Conservation (phyloP, 2,329 filamentous ascomycete species). For the Beauveria sp. region DNA sequence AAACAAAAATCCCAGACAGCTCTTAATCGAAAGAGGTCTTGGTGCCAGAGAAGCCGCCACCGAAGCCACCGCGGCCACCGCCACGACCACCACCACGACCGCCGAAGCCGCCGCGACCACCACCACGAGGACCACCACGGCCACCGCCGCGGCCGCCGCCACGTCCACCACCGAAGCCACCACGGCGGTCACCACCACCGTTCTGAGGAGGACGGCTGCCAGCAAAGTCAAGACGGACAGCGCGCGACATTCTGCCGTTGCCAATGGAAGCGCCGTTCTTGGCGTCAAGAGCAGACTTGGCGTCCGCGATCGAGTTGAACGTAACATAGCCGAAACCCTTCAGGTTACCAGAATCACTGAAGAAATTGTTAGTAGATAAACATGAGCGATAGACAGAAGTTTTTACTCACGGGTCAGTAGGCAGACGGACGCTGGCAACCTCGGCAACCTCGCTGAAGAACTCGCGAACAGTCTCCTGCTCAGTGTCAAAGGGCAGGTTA, state of each 20-base stretch:
- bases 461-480: constrained; percentile 65
- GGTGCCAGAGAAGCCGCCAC: constrained; percentile 53
- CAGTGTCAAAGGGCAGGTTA: constrained; percentile 79
- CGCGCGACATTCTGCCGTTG: constrained; percentile 60
- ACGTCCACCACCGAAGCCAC: constrained; percentile 45
- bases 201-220: constrained; percentile 56
- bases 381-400: fast-evolving
- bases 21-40: constrained; percentile 64
- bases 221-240: constrained; percentile 77
- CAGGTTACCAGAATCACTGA: constrained; percentile 66
- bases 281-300: constrained; percentile 62
- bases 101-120: constrained; percentile 45
- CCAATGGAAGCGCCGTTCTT: constrained; percentile 60
- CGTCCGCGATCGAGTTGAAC: constrained; percentile 75
- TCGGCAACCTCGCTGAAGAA: constrained; percentile 65
- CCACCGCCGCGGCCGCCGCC: constrained; percentile 43
- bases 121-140: constrained; percentile 41
- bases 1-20: constrained; percentile 15
- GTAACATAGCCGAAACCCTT: constrained; percentile 93
- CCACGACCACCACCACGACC: constrained; percentile 41
- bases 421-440: constrained; percentile 75
- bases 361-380: constrained; percentile 12
- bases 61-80: constrained; percentile 43
- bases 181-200: constrained; percentile 37
- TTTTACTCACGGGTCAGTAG: constrained; percentile 64